These are phyloP conservation scores for Aspergillus coremiiformis DNA, from an alignment of 495 filamentous ascomycete species.

Conservation along the genomic window DNA sequence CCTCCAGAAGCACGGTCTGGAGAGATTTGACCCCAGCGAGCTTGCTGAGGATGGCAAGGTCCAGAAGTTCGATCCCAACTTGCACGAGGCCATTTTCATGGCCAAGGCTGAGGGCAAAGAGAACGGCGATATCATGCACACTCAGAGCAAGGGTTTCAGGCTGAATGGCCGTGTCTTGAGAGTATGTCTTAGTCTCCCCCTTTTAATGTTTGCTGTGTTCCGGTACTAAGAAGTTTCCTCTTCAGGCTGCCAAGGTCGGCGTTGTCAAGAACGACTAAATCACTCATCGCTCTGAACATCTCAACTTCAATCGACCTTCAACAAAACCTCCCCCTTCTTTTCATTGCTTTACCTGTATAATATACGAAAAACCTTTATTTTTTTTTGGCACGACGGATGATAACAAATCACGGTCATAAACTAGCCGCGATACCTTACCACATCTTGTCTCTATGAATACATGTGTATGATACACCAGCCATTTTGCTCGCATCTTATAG, in stretches of 20 bases:
- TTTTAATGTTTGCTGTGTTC: neutral
- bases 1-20: slow-evolving; percentile 86
- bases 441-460: slow-evolving; percentile 22
- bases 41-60: slow-evolving; percentile 49
- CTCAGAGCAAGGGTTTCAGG: slow-evolving; percentile 89
- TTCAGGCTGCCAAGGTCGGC: slow-evolving; percentile 81
- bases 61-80: slow-evolving; percentile 83
- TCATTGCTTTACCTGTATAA: slow-evolving; percentile 35
- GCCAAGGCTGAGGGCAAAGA: slow-evolving; percentile 75
- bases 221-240: slow-evolving; percentile 12
- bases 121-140: slow-evolving; percentile 82
- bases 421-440: neutral
- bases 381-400: slow-evolving; percentile 24
- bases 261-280: slow-evolving; percentile 66
- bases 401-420: slow-evolving; percentile 7
- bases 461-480: slow-evolving; percentile 35
- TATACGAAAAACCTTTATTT: slow-evolving; percentile 38
- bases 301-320: neutral
- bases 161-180: slow-evolving; percentile 85
- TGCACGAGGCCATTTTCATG: slow-evolving; percentile 95
- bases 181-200: slow-evolving; percentile 37
- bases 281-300: neutral
- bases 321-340: neutral
- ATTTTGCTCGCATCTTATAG: slow-evolving; percentile 24
- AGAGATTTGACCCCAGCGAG: slow-evolving; percentile 70